phyloP scores from a whole-genome alignment of 805 yeast genomes.

The Vanderwaltozyma polyspora region DNA sequence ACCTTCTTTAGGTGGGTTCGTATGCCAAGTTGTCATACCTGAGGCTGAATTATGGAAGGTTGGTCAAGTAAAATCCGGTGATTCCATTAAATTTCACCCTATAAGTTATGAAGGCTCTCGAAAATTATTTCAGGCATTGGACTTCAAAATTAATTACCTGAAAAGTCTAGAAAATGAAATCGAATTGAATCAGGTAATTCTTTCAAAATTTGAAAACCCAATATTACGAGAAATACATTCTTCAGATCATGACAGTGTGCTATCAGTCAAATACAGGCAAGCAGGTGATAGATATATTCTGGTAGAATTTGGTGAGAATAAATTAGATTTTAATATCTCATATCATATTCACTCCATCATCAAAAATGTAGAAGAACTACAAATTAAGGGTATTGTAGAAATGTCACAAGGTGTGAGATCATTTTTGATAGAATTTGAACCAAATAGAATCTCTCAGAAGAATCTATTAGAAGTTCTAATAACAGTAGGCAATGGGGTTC shows the following conservation, averaged over 20 bases:
- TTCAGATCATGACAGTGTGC: conserved; percentile 28
- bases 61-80: conserved; percentile 97
- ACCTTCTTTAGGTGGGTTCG: conserved; percentile 95
- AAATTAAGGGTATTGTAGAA: conserved; percentile 75
- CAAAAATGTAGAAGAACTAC: conserved; percentile 51
- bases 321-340: conserved; percentile 71
- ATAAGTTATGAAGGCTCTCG: conserved; percentile 60
- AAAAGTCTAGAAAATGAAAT: conserved; percentile 9
- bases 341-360: conserved; percentile 80
- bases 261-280: conserved; percentile 78
- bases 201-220: conserved; percentile 54
- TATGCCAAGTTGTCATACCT: conserved; percentile 90
- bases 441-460: conserved; percentile 47
- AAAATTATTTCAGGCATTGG: conserved; percentile 49
- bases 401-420: conserved; percentile 98
- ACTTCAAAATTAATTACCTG: conserved; percentile 38
- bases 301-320: conserved; percentile 86
- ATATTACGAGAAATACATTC: conserved; percentile 33
- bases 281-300: conserved; percentile 93
- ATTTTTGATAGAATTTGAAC: conserved; percentile 77
- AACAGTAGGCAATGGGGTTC: conserved; percentile 66
- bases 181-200: neutral
- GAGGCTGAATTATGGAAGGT: conserved; percentile 98
- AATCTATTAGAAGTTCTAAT: conserved; percentile 51
- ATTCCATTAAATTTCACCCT: conserved; percentile 68